Percentiles rank a stretch among this genome's conserved stretches.
These are phyloP conservation scores for Rhodotorula sp. DNA, from an alignment of 1,284 basidiomycete species.

Conservation along the genomic window DNA sequence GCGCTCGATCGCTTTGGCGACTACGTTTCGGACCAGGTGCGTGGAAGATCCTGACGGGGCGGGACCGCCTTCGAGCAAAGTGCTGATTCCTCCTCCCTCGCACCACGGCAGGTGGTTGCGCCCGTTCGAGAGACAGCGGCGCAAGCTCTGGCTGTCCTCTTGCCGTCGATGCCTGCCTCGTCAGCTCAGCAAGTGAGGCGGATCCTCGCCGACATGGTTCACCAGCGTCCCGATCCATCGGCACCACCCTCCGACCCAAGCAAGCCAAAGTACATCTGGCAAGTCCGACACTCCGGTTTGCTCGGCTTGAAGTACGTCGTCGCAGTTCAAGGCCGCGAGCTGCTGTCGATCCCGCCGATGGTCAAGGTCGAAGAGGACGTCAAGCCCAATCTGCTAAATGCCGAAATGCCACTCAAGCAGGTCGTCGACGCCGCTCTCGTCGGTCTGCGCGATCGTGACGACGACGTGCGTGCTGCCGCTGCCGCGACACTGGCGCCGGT, in stretches of 20 bases:
- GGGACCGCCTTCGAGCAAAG: neutral
- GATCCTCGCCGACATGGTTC: conserved; percentile 88
- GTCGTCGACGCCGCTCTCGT: conserved; percentile 84
- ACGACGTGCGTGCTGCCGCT: conserved; percentile 94
- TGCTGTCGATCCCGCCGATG: conserved; percentile 50
- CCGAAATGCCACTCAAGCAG: conserved; percentile 57
- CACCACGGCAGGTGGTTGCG: conserved; percentile 68
- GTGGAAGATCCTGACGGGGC: neutral
- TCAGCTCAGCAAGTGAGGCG: conserved; percentile 77
- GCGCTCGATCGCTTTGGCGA: conserved; percentile 97
- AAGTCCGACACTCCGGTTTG: conserved; percentile 93
- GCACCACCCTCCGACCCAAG: conserved; percentile 12
- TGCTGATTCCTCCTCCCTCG: neutral
- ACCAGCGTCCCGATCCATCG: conserved; percentile 61
- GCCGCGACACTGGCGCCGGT: conserved; percentile 88
- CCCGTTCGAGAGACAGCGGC: conserved; percentile 96
- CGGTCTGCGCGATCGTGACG: conserved; percentile 85
- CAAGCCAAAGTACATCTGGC: conserved; percentile 75
- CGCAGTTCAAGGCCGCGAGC: conserved; percentile 80
- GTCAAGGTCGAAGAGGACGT: conserved; percentile 40
- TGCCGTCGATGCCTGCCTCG: conserved; percentile 76
- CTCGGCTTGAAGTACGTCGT: conserved; percentile 98
- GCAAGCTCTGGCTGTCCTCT: conserved; percentile 85
- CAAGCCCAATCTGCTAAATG: conserved; percentile 45
- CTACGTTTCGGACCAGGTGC: conserved; percentile 87